Conservation (phyloP, 306 rosid species). For the Astragalus membranaceus region DNA sequence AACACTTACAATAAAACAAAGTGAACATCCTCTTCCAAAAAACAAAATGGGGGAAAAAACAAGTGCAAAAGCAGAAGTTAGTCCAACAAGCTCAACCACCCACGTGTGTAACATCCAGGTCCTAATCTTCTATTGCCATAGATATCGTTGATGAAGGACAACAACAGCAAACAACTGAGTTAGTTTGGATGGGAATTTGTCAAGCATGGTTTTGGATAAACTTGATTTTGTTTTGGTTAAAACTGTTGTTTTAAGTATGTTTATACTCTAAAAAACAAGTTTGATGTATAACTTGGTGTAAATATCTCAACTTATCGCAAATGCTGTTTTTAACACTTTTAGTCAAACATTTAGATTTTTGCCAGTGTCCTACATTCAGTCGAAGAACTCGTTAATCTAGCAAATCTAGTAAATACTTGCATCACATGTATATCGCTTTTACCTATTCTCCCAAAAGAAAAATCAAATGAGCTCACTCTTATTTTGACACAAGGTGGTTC, state of each 20-base stretch:
- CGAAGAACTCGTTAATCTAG: background rate
- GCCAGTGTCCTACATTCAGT: background rate
- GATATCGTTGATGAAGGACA: background rate
- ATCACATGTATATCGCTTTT: background rate
- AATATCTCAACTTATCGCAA: background rate
- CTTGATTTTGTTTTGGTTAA: background rate
- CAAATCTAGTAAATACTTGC: background rate
- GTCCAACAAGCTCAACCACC: conserved; percentile 1
- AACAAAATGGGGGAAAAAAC: background rate
- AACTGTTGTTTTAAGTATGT: background rate
- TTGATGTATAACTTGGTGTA: background rate
- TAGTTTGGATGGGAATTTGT: background rate
- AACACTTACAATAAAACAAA: background rate
- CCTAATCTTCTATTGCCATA: background rate
- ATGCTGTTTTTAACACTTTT: background rate
- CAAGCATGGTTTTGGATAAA: background rate
- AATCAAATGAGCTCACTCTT: background rate
- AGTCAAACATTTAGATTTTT: background rate
- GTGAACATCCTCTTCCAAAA: background rate
- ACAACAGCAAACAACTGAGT: background rate
- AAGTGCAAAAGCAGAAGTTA: background rate
- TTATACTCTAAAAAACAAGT: too few species aligned
- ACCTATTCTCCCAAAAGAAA: background rate
- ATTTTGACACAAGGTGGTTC: background rate
- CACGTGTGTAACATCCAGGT: background rate